Evolutionary conservation across 2,329 filamentous ascomycete species (phyloP), one percentile per base, ranked within the genome.

Genomic region (Pleurostoma richardsiae): DNA sequence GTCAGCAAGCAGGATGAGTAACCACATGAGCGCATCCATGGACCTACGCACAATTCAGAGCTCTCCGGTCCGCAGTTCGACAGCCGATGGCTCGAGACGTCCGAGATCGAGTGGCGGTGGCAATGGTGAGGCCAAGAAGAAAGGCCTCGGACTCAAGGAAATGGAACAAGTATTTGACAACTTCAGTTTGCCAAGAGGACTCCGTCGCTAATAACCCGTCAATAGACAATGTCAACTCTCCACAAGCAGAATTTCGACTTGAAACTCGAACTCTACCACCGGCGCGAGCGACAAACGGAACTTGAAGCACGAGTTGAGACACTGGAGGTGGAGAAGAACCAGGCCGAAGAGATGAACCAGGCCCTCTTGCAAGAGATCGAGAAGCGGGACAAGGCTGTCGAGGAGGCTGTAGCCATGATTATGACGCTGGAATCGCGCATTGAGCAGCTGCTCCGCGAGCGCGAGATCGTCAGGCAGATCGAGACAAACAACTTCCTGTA

Each of bases 221-320:
- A 7, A 8, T 42, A 86, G 76, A 79, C 83, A 45, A 67, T 88
- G 44, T 86, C 85, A 4, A 83, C 73, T 2, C 66, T 89, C 27
- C 82, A 85, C 61, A 90, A 90, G 59, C 80, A 88, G 64, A 90
- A 89, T 57, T 90, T 89, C 54, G 85, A 88, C 54, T 72, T 90
- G 39, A 89, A 90, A 62, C 70, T 89, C 30, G 85, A 89, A 59
- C 64, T 90, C 1, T 87, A 78, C 54, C 84, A 89, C 58, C 76
- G 83, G 5, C 74, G 85, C 29, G 79, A 89, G 63, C 74, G 77
- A 45, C 82, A 86, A 56, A 73, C 72, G 6, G 68, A 68, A 27
- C 57, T 88, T 31, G 83, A 88, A 57, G 71, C 76, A 31, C 71
- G 73, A 39, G 55, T 83, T n/a, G 74, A 81, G 36, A 62, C 61